Evolutionary conservation across 31 red algal species (phyloP).

Genomic region (Endocladia muricata): DNA sequence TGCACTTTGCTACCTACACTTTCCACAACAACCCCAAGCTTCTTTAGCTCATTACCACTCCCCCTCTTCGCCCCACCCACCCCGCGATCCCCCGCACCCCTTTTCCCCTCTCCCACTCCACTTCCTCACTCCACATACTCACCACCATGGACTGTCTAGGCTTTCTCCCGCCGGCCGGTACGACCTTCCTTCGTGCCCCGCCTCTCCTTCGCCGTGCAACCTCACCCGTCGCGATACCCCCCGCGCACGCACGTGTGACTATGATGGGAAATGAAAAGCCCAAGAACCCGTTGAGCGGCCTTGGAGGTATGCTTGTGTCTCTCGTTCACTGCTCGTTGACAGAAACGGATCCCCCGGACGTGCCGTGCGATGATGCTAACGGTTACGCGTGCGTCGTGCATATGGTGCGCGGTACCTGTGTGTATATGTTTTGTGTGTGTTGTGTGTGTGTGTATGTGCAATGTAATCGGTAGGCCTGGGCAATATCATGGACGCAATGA

Average conservation of each 20-base stretch:
- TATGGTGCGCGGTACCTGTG: too few relatives aligned
- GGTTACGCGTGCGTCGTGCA: background rate
- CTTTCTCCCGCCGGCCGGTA: background rate
- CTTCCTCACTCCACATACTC: too few relatives aligned
- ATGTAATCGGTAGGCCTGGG: conserved; percentile 53
- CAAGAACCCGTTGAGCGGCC: conserved; percentile 71
- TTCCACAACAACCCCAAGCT: background rate
- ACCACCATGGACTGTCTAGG: conserved; percentile 8
- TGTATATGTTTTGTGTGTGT: too few relatives aligned
- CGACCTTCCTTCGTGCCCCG: background rate
- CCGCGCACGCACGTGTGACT: background rate
- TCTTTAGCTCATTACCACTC: too few relatives aligned
- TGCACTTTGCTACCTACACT: background rate
- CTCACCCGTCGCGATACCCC: background rate
- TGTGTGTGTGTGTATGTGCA: too few relatives aligned
- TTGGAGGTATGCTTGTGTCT: conserved; percentile 70
- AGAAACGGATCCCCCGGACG: too few relatives aligned
- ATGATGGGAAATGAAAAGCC: conserved; percentile 71
- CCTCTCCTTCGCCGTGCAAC: background rate
- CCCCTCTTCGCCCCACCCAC: too few relatives aligned
- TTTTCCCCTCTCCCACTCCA: too few relatives aligned
- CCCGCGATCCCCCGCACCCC: background rate
- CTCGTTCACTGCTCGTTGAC: too few relatives aligned
- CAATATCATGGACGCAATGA: conserved; percentile 96
- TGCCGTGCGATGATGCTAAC: background rate